These are phyloP conservation scores for Taxillus chinensis DNA, from an alignment of 164 flowering plant genomes.

Conservation along the genomic window DNA sequence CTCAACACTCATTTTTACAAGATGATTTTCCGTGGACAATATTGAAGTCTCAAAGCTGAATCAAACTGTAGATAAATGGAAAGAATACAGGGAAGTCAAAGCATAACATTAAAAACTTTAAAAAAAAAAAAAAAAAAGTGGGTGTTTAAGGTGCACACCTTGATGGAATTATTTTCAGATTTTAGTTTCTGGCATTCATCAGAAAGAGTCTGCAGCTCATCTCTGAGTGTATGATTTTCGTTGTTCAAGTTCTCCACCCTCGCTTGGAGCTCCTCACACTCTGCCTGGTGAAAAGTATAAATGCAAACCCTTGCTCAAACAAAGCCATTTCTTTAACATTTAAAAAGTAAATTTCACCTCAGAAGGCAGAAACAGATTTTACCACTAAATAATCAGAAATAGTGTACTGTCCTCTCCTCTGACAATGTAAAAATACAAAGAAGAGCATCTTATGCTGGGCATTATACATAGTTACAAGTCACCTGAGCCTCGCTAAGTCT, in stretches of 20 bases:
- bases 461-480: too few species aligned
- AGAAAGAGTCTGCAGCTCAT: slow-evolving; percentile 58
- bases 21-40: too few species aligned
- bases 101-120: not conserved
- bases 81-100: too few species aligned
- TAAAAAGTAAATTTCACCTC: not conserved
- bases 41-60: too few species aligned
- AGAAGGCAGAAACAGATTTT: too few species aligned
- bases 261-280: slow-evolving; percentile 80
- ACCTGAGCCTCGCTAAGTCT: too few species aligned
- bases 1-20: too few species aligned
- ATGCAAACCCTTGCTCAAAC: not conserved
- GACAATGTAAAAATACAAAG: too few species aligned
- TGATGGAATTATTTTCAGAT: slow-evolving; percentile 62
- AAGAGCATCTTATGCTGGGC: too few species aligned
- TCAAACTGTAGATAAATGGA: too few species aligned
- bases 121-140: not conserved
- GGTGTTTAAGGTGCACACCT: slow-evolving; percentile 26
- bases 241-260: slow-evolving; percentile 51
- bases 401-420: too few species aligned
- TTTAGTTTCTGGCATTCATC: slow-evolving; percentile 69
- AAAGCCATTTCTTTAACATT: not conserved
- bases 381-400: too few species aligned
- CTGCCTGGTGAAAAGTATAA: slow-evolving; percentile 41
- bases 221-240: slow-evolving; percentile 49